These are phyloP conservation scores for Backusella liffmaniae DNA, from an alignment of 192 early-diverging fungal species.

Conservation along the genomic window DNA sequence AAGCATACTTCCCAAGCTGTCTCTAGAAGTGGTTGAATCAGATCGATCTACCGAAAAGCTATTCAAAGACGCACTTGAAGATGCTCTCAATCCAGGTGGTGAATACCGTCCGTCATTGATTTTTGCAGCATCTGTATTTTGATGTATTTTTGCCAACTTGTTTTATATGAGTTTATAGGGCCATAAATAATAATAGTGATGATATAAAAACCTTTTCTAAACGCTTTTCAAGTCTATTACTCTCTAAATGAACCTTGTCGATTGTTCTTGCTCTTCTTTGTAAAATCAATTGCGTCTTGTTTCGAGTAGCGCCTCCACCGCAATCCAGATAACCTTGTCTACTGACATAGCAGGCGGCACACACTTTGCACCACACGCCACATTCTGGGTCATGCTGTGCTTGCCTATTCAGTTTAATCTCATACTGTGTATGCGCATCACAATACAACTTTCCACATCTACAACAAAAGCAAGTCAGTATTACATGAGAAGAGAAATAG, in stretches of 20 bases:
- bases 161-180: neutral
- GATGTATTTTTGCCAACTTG: constrained; percentile 33
- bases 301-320: constrained; percentile 44
- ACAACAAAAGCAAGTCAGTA: neutral
- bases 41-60: constrained; percentile 13
- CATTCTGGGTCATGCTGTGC: constrained; percentile 57
- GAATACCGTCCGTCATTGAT: neutral
- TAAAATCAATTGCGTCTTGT: constrained; percentile 49
- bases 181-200: neutral
- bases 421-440: constrained; percentile 52
- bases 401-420: constrained; percentile 55
- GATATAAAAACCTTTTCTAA: constrained; percentile 60
- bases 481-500: no score
- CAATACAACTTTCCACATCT: constrained; percentile 69
- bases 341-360: constrained; percentile 51
- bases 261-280: constrained; percentile 50
- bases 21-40: constrained; percentile 27
- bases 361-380: constrained; percentile 61
- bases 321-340: constrained; percentile 40
- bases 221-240: constrained; percentile 71
- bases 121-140: constrained; percentile 10
- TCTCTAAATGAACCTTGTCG: constrained; percentile 62
- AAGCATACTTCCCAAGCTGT: constrained; percentile 27
- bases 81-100: neutral
- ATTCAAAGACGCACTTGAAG: neutral